Evolutionary conservation across 768 basidiomycete genomes (phyloP), one percentile per base, ranked within the genome.

Genomic region (Nevesoporus exiguus): DNA sequence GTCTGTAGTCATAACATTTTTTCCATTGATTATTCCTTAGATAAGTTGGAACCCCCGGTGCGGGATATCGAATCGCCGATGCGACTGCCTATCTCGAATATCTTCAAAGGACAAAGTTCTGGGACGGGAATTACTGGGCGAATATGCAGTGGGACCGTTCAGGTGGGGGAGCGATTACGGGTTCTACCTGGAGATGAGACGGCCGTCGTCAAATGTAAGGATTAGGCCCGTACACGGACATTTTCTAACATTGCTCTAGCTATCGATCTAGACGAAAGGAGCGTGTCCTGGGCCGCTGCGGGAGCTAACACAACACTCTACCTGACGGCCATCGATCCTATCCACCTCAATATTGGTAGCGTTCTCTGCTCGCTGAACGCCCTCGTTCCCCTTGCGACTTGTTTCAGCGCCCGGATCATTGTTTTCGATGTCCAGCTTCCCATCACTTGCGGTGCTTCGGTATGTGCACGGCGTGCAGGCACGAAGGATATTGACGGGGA

Each of bases 101-200:
- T 98, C 4, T 98, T 96, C 78, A 95, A 87, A 70, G 89, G 90
- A 4, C 86, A 88, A 64, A 83, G 86, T 15, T 83, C 90, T 3
- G 82, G 88, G 2, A 83, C 82, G 5, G 89, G 85, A 0, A 83
- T 98, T 0, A 81, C 86, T 22, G 97, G 97, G 17, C 76, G 94
- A 47, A 74, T 98, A 41, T 90, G 86, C 62, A 84, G 87, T 40
- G 97, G 97, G 6, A 76, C 98, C 34, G 80, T 98, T 4, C 95
- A 98, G 71, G 88, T 94, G 3, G 96, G 97, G 2, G 95, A 98
- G 73, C 78, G 82, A 37, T 62, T 98, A 34, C 79, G 93, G 39
- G 83, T 95, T 47, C 74, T 97, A 4, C 97, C 97, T 0, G 96
- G 96, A 10, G 95, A 98, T 66, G 95, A 97, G 69, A 86, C 80